phyloP scores from a whole-genome alignment of 2,329 filamentous ascomycete species.

The Phyllosticta ampelicida region DNA sequence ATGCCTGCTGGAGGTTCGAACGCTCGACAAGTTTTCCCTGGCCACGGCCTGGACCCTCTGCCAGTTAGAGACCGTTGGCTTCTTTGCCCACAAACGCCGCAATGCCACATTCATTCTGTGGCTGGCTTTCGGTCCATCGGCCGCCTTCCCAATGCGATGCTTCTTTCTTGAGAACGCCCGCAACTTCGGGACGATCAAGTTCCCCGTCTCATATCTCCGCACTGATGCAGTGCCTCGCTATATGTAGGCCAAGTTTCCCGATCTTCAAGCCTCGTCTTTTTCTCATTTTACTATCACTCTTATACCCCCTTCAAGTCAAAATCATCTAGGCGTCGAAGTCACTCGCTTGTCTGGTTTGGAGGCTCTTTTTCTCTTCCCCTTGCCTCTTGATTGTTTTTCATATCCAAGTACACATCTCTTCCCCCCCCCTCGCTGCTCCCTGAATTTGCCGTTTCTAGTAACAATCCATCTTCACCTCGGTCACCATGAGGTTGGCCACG shows the following conservation, averaged over 20 bases:
- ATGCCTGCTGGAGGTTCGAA: background rate
- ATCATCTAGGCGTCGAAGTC: constrained; percentile 20
- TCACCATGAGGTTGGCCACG: constrained; percentile 33
- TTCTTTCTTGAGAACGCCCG: background rate
- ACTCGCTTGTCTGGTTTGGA: constrained; percentile 28
- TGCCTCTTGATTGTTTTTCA: constrained; percentile 5
- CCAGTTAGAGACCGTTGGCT: background rate
- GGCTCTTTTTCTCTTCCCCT: constrained; percentile 15
- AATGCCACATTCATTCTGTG: background rate
- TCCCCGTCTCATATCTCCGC: background rate
- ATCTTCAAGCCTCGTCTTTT: background rate
- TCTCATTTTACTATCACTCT: constrained; percentile 1
- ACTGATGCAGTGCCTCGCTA: background rate
- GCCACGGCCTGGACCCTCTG: background rate
- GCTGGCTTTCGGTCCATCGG: background rate
- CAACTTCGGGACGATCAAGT: background rate
- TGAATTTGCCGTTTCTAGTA: constrained; percentile 10
- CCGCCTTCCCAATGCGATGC: background rate
- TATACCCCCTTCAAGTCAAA: constrained; percentile 4
- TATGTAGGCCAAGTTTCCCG: constrained; percentile 2
- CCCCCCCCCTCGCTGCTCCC: constrained; percentile 18
- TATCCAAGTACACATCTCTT: constrained; percentile 10
- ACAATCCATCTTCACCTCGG: constrained; percentile 12
- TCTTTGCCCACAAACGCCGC: background rate
- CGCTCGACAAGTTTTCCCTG: background rate